A percentile compares a stretch with the other conserved stretches of the same genome.
Evolutionary conservation across 2,329 filamentous ascomycete genomes (phyloP).

Genomic region (Ploettnerulaceae sp.): DNA sequence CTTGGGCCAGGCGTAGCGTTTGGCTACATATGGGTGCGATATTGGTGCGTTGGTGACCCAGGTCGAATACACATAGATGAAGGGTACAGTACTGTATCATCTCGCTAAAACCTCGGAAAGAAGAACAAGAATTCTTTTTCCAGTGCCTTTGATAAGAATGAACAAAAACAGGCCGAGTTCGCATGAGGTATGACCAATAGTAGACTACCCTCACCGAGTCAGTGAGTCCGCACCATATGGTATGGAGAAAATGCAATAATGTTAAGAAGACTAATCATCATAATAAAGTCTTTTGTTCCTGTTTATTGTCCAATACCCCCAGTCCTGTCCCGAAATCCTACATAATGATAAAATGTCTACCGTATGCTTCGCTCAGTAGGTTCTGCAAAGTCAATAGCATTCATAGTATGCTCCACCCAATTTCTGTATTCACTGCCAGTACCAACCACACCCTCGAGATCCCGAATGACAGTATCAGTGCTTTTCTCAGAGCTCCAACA

Average conservation of each 20-base stretch:
- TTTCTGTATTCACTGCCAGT: slow-evolving; percentile 14
- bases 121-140: too few species aligned
- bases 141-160: too few species aligned
- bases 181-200: background rate
- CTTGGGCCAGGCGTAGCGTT: too few species aligned
- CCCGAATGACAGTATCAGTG: slow-evolving; percentile 25
- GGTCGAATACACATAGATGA: too few species aligned
- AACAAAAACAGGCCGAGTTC: too few species aligned
- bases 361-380: background rate
- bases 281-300: background rate
- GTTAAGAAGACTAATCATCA: background rate
- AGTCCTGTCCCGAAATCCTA: background rate
- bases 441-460: background rate
- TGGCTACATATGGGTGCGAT: too few species aligned
- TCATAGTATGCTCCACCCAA: slow-evolving; percentile 5
- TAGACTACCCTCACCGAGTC: background rate
- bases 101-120: too few species aligned
- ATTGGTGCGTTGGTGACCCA: too few species aligned
- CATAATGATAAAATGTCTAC: background rate
- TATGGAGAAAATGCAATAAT: background rate
- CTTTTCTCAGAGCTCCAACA: slow-evolving; percentile 19
- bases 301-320: background rate
- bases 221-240: background rate
- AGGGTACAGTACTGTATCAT: too few species aligned
- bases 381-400: background rate